Evolutionary conservation across 768 basidiomycete species (phyloP).

Genomic region (Suillus tomentosus): DNA sequence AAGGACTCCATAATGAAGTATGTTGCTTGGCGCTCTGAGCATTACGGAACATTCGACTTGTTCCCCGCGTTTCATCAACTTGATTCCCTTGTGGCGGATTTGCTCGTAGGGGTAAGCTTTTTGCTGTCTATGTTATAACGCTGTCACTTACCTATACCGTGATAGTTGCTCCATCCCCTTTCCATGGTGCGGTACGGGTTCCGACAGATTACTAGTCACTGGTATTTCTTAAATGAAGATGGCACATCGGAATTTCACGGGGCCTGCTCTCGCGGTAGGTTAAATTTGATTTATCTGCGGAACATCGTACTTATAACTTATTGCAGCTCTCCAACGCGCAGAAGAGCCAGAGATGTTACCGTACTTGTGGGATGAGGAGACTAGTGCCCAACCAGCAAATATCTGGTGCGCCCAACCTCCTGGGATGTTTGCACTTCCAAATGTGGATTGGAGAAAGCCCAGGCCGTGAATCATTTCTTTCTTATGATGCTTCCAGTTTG

Average conservation of each 20-base stretch:
- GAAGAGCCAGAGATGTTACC: not conserved
- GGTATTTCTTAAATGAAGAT: conserved; percentile 9
- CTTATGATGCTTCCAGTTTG: not conserved
- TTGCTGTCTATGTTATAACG: not conserved
- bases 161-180: not conserved
- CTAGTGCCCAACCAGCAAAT: not conserved
- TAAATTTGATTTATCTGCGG: not conserved
- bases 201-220: not conserved
- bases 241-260: conserved; percentile 28
- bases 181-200: not conserved
- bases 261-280: conserved; percentile 23
- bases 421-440: not conserved
- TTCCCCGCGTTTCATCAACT: conserved; percentile 31
- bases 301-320: not conserved
- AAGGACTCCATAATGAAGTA: conserved; percentile 26
- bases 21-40: conserved; percentile 21
- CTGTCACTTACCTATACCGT: not conserved
- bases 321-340: conserved; percentile 5
- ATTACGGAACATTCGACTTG: conserved; percentile 11
- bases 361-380: not conserved
- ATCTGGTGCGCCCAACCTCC: not conserved
- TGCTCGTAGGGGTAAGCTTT: conserved; percentile 36
- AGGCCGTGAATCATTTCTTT: not conserved
- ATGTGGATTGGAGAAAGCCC: not conserved
- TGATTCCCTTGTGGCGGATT: conserved; percentile 20